A percentile compares a stretch with the other conserved stretches of the same genome.
These are phyloP conservation scores for Leucocoprinus birnbaumii DNA, from an alignment of 768 basidiomycete genomes.

Conservation along the genomic window DNA sequence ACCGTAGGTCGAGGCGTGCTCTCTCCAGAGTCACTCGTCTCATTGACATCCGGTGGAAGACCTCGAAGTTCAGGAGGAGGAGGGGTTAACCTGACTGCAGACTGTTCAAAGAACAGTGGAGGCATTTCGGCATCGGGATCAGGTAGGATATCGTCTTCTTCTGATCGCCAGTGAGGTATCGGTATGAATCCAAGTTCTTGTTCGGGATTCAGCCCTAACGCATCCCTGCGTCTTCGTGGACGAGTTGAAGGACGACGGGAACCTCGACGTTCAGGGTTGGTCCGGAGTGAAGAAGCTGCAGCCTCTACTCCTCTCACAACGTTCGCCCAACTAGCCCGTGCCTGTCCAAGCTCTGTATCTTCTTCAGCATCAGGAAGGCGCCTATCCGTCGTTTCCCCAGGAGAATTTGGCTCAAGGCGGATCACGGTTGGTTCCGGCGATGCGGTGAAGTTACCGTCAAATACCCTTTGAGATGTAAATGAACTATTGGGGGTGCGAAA, in stretches of 20 bases:
- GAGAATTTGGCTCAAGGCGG: slow-evolving; percentile 5
- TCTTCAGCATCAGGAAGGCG: background rate
- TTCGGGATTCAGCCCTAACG: slow-evolving; percentile 5
- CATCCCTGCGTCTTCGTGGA: background rate
- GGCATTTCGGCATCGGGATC: background rate
- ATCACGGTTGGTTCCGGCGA: slow-evolving; percentile 9
- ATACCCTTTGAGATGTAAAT: background rate
- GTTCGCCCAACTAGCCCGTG: slow-evolving; percentile 8
- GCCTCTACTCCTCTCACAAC: slow-evolving; percentile 9
- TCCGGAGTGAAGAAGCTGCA: slow-evolving; percentile 1
- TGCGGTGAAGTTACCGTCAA: slow-evolving; percentile 4
- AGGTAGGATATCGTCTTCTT: background rate
- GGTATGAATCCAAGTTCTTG: slow-evolving; percentile 1
- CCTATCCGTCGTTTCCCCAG: background rate
- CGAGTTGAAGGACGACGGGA: background rate
- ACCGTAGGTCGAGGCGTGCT: slow-evolving; percentile 4
- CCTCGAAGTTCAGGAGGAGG: slow-evolving; percentile 5
- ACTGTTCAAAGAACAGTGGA: slow-evolving; percentile 1
- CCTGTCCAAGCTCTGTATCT: slow-evolving; percentile 6
- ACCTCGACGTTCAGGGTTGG: background rate
- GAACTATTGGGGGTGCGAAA: background rate
- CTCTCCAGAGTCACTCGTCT: background rate
- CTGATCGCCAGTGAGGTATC: background rate
- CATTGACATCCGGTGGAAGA: background rate
- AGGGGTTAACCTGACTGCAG: background rate